Base-by-base conservation (phyloP, 2,329 filamentous ascomycete genomes). In the Monosporascus cannonballus region DNA sequence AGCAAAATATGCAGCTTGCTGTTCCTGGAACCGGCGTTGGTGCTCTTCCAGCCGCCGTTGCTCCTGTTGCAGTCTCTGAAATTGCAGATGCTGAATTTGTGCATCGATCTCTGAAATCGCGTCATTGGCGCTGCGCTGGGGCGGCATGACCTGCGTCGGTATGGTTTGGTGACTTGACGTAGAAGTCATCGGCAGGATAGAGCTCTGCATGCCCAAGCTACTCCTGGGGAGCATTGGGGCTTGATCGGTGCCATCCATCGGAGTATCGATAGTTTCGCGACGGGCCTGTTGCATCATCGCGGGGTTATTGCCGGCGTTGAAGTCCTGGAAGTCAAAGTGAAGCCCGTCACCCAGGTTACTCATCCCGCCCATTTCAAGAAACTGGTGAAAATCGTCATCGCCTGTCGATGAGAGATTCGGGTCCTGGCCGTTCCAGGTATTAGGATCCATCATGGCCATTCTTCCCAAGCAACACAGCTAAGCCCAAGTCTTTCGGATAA, bases 381-480 rank as follows among this genome's bases (percentile, higher is more conserved):
- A 85, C 59, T 85, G 81, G 57, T 83, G 76, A 63, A 86, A 85
- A 39, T 84, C 82, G 65, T 85, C 82, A 47, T 85, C 81, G 49
- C 73, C 65, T 6, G 73, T 60, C 11, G 74, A 66, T 27, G 77
- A 71, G 67, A 83, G 72, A 54, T 73, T 71, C 61, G 82, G 78
- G 60, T 83, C 80, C 63, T 81, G 77, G 48, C 74, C 73, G 59
- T 77, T 77, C 83, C 82, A 85, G 56, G 69, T 66, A 52, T 72
- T 68, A 49, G 78, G 74, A 59, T 77, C 73, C 77, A 83, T 81
- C 71, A 75, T 79, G 67, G 65, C 67, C 62, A 70, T 65, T 39
- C 41, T 51, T 53, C 39, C 22, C 11, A 20, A 42, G 18, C 11
- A 20, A 2, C 30, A 34, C 30, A 14, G 30, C 30, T 34, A 34